Base-by-base conservation (phyloP, 2,329 filamentous ascomycete species). In the Fusarium sp. region DNA sequence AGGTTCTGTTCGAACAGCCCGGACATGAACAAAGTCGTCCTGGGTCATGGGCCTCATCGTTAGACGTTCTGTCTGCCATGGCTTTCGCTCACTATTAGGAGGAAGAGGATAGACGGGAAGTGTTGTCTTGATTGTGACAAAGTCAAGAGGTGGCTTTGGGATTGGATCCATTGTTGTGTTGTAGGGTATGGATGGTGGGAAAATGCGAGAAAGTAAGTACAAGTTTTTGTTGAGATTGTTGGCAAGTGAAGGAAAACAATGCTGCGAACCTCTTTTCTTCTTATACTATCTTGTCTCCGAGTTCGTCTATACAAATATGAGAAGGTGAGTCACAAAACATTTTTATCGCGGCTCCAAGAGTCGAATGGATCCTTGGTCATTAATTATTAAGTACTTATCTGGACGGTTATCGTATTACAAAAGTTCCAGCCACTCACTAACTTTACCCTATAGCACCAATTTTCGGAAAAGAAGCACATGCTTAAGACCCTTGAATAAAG, bases 1-100 rank as follows among this genome's bases (percentile, higher is more conserved):
- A 7, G 84, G 82, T 74, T 89, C 82, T 16, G 80, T 81, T 25
- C 89, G 87, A 55, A 92, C 80, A 23, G 78, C 78, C 66, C 87
- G 80, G 18, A 89, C 64, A 9, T 80, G 83, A 2, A 80, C 77
- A 3, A 87, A 79, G 75, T 92, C 89, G 4, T 82, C 79, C 20
- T 82, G 76, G 2, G 73, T 72, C 41, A 87, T 77, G 4, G 86
- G 85, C 18, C 88, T 82, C 54, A 92, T 77, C 27, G 87, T 73
- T 21, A 92, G 81, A 9, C 89, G 84, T 51, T 84, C 77, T 5
- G 89, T 90, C 50, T 71, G 74, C 56, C 88, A 80, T 4, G 77
- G 74, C 10, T 75, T 57, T 9, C 85, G 80, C 23, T 78, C 75
- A 16, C 71, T 59, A 56, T 80, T 81, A 5, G 79, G 76, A 7